Percentiles rank a stretch among this genome's conserved stretches.
phyloP scores from a whole-genome alignment of 1,284 basidiomycete genomes.

The Mycosarcoma mackinlayi region DNA sequence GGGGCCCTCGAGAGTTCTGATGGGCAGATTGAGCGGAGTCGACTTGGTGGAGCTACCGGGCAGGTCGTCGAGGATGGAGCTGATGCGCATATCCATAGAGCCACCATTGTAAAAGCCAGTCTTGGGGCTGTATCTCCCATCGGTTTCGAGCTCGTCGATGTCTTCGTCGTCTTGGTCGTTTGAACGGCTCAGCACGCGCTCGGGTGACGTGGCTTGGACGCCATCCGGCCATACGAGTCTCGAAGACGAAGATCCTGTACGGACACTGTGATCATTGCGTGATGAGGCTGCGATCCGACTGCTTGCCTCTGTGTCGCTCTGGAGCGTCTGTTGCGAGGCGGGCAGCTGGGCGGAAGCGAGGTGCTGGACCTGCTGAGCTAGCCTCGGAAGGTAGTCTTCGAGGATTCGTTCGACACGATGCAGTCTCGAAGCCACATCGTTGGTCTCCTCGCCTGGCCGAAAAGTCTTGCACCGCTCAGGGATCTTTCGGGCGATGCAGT shows the following conservation, averaged over 20 bases:
- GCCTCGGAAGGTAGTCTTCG: conserved; percentile 49
- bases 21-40: conserved; percentile 39
- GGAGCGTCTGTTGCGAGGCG: not conserved
- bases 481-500: conserved; percentile 65
- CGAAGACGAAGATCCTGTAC: conserved; percentile 2
- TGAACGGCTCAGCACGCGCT: conserved; percentile 7
- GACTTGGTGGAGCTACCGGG: conserved; percentile 42
- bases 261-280: conserved; percentile 3
- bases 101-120: conserved; percentile 52
- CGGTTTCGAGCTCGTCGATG: conserved; percentile 50
- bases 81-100: conserved; percentile 56
- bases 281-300: conserved; percentile 8
- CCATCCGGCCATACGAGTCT: conserved; percentile 14
- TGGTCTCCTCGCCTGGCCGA: conserved; percentile 57
- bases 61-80: conserved; percentile 51
- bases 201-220: conserved; percentile 18
- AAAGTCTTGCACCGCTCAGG: conserved; percentile 64
- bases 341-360: conserved; percentile 14
- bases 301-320: conserved; percentile 3
- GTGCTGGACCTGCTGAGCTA: conserved; percentile 39
- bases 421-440: conserved; percentile 55
- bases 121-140: conserved; percentile 48
- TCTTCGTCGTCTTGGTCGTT: conserved; percentile 41
- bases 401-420: conserved; percentile 52
- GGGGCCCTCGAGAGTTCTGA: conserved; percentile 38